Conservation (phyloP, 2,329 filamentous ascomycete species). For the Phoma sp. region DNA sequence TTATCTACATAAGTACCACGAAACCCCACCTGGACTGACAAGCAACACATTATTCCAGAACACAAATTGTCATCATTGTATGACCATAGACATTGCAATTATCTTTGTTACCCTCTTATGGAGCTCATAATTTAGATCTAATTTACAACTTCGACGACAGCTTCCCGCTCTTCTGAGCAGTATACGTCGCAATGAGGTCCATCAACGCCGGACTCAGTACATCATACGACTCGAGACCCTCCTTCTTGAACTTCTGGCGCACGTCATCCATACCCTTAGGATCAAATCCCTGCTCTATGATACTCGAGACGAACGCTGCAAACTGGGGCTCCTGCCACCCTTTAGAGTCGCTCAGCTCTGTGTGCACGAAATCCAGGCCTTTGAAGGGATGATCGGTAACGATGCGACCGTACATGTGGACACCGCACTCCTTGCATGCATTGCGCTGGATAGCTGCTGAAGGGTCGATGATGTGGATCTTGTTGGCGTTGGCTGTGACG, state of each 20-base stretch:
- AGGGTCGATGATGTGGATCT: conserved; percentile 64
- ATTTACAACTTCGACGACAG: conserved; percentile 31
- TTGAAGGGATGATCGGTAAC: conserved; percentile 69
- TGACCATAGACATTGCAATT: too few relatives aligned
- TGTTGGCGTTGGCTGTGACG: conserved; percentile 64
- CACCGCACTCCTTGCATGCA: conserved; percentile 48
- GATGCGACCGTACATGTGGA: conserved; percentile 73
- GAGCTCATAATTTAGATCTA: not conserved
- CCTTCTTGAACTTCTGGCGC: conserved; percentile 57
- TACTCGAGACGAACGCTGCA: conserved; percentile 69
- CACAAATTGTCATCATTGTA: too few relatives aligned
- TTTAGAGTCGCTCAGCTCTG: conserved; percentile 63
- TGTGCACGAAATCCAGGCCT: conserved; percentile 72
- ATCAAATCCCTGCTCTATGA: conserved; percentile 71
- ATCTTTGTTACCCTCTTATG: too few relatives aligned
- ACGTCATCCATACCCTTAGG: conserved; percentile 63
- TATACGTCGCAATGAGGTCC: conserved; percentile 60
- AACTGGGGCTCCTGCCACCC: conserved; percentile 78
- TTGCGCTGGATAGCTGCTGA: conserved; percentile 61
- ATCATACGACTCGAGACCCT: conserved; percentile 69
- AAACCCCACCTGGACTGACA: not conserved
- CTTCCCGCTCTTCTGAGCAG: conserved; percentile 55
- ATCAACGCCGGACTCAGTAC: conserved; percentile 66
- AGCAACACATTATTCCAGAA: too few relatives aligned
- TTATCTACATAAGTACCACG: not conserved